These are phyloP conservation scores for Penicillium sclerotiorum DNA, from an alignment of 2,329 filamentous ascomycete genomes.

Conservation along the genomic window DNA sequence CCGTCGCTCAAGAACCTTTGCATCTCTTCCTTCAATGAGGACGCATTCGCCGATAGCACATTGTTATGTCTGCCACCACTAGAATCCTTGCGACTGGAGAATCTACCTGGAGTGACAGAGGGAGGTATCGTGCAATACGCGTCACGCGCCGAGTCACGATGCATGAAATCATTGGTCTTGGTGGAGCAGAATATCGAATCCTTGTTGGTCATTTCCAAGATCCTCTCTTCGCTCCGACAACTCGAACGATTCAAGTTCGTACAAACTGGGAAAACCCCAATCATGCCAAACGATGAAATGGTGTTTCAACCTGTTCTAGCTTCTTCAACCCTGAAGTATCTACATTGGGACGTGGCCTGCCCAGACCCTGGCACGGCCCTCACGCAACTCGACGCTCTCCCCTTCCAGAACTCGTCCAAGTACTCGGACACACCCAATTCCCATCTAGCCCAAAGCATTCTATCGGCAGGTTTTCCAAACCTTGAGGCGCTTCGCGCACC, in stretches of 20 bases:
- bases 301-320: conserved; percentile 53
- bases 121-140: conserved; percentile 57
- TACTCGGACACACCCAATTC: conserved; percentile 43
- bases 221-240: conserved; percentile 50
- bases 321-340: conserved; percentile 51
- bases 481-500: conserved; percentile 46
- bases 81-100: conserved; percentile 58
- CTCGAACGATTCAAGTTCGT: conserved; percentile 56
- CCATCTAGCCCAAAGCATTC: conserved; percentile 48
- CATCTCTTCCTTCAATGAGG: conserved; percentile 55
- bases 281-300: conserved; percentile 44
- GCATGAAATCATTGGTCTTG: conserved; percentile 52
- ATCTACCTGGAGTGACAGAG: conserved; percentile 59
- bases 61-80: conserved; percentile 57
- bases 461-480: conserved; percentile 45
- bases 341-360: conserved; percentile 60
- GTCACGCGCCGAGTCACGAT: conserved; percentile 47
- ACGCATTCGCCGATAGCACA: conserved; percentile 59
- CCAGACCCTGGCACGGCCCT: conserved; percentile 41
- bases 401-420: conserved; percentile 38
- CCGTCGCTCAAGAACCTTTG: conserved; percentile 57
- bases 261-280: conserved; percentile 53
- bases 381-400: conserved; percentile 40
- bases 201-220: conserved; percentile 54
- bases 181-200: conserved; percentile 58